Evolutionary conservation across 1,284 basidiomycete species (phyloP), one percentile per base, ranked within the genome.

Genomic region (Ustilago loliicola): DNA sequence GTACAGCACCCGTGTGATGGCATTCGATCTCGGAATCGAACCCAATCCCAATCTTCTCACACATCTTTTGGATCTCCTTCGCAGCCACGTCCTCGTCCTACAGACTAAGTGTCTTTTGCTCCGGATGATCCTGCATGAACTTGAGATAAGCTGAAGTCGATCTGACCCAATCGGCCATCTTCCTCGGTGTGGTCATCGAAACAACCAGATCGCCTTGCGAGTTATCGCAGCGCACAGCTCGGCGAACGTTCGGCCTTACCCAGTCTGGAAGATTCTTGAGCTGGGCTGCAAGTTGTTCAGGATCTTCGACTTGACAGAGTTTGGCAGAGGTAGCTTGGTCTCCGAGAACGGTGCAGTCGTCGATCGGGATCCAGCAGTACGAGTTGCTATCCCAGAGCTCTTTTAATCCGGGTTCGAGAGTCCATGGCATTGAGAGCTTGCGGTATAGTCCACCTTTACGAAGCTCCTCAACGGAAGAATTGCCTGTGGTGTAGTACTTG

Each of bases 371-470:
- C 71, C 71, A 74, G 53, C 48, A 54, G 61, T 64, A 73, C 40
- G 71, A 70, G 2, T n/a, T 23, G 27, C 58, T 61, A 6, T 78
- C 75, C 75, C 75, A 78, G 15, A 78, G 67, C 32, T 59, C 23
- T 19, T 32, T 64, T 0, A 78, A 58, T 1, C 54, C 61, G 8
- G 56, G 10, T 17, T 40, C 53, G 42, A 66, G 59, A 4, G 70
- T 53, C 75, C 75, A 78, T 3, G 75, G 75, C 75, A 78, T 74
- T n/a, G 67, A 47, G 1, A 69, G 47, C 38, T 74, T 66, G 42
- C 66, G 63, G 38, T 73, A 78, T 21, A 78, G 50, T 4, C 71
- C 71, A 21, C 65, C 73, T 2, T 38, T 57, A 9, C 73, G 73
- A 8, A 76, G 15, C 6, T 50, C 27, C 25, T 60, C 27, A 9